phyloP scores from a whole-genome alignment of 106 monocot species.

The Amphibolis antarctica region DNA sequence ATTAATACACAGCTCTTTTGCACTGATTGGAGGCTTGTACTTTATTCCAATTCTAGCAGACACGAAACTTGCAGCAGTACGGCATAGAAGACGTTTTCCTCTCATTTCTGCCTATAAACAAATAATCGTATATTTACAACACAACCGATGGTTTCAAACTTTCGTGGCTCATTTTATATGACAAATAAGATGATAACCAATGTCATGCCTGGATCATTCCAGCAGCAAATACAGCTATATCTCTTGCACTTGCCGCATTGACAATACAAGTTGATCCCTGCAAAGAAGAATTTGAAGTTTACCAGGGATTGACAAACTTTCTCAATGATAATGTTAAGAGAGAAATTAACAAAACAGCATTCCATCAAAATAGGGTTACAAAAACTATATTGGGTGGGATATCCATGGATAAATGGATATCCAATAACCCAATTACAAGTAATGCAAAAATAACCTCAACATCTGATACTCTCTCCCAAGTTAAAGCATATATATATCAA shows the following conservation, averaged over 20 bases:
- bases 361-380: no score
- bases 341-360: no score
- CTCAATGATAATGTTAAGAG: no score
- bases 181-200: neutral
- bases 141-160: neutral
- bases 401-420: no score
- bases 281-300: neutral
- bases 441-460: no score
- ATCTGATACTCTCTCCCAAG: no score
- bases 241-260: slow-evolving; percentile 92
- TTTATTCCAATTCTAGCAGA: slow-evolving; percentile 87
- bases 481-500: no score
- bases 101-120: slow-evolving; percentile 61
- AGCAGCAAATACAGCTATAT: slow-evolving; percentile 77
- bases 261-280: slow-evolving; percentile 90
- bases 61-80: slow-evolving; percentile 97
- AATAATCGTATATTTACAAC: neutral
- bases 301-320: neutral
- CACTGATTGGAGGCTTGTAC: slow-evolving; percentile 48
- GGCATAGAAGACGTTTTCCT: slow-evolving; percentile 75
- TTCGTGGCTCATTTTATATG: neutral
- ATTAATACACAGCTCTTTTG: slow-evolving; percentile 40
- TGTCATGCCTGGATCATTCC: slow-evolving; percentile 88
- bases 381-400: no score
- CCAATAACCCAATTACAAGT: no score